Evolutionary conservation across 192 early-diverging fungal genomes (phyloP), one percentile per base, ranked within the genome.

Genomic region (Coemansia sp.): DNA sequence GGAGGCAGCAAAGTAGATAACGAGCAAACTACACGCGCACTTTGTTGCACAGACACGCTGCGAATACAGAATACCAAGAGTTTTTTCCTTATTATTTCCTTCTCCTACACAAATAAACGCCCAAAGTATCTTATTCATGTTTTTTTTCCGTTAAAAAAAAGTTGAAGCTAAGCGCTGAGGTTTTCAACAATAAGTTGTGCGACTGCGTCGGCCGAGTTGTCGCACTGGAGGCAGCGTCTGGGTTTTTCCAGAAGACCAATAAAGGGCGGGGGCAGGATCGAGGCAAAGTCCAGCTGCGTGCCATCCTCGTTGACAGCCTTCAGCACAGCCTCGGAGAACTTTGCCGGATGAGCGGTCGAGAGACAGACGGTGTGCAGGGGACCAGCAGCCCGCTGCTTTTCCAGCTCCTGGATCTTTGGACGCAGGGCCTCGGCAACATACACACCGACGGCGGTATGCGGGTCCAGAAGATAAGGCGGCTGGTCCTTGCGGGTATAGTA

Each of bases 391-490:
- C 34, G 34, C 34, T 37, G 9, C 34, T 37, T 37, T 10, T 37
- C 34, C 3, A 56, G 55, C 6, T 12, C 45, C 1, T 58, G 41
- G 42, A 64, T 62, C 15, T 71, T 57, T 15, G 46, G 38, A 47
- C 60, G 51, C 40, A 83, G 41, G 13, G 51, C 63, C 54, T 96
- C 91, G 8, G 92, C 91, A 10, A 92, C 90, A 34, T 81, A 80
- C 23, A 98, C 88, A 61, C 95, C 96, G 48, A 98, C 93, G 6
- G 96, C 94, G 2, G 95, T 98, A 59, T 98, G 96, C 21, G 96
- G 96, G 61, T 97, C 95, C 44, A 98, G 81, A 34, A 96, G 67
- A 45, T 98, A 97, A 0, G 79, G 51, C 9, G 71, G 54, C 34
- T 37, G 34, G 34, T 37, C 34, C 10, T 80, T 55, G 14, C 61